Conservation (phyloP, 768 basidiomycete species). For the Vishniacozyma victoriae region DNA sequence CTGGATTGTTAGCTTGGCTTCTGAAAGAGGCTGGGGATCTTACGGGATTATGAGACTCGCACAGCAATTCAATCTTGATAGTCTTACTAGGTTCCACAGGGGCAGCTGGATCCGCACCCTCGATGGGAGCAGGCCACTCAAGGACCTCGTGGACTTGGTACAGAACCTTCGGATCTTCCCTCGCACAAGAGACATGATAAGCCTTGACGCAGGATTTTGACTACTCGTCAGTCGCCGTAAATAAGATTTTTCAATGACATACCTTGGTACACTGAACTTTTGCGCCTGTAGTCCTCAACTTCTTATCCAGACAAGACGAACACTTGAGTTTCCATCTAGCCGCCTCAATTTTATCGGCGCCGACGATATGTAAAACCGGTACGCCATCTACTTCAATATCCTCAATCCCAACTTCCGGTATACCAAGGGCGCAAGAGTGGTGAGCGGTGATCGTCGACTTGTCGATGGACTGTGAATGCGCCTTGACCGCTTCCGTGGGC, state of each 20-base stretch:
- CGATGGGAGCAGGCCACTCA: slow-evolving; percentile 7
- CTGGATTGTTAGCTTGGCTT: too few relatives aligned
- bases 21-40: too few relatives aligned
- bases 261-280: slow-evolving; percentile 76
- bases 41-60: slow-evolving; percentile 84
- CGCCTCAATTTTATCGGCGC: slow-evolving; percentile 79
- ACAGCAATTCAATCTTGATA: slow-evolving; percentile 63
- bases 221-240: too few relatives aligned
- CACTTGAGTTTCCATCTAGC: slow-evolving; percentile 98
- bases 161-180: slow-evolving; percentile 49
- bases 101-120: slow-evolving; percentile 12
- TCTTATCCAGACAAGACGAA: slow-evolving; percentile 67
- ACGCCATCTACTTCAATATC: slow-evolving; percentile 48
- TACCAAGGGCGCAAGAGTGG: slow-evolving; percentile 66
- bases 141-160: slow-evolving; percentile 37
- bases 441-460: slow-evolving; percentile 63
- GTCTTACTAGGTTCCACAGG: slow-evolving; percentile 5
- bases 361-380: slow-evolving; percentile 56
- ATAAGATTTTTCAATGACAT: too few relatives aligned
- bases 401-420: slow-evolving; percentile 87
- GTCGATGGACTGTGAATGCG: slow-evolving; percentile 55
- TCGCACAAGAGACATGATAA: slow-evolving; percentile 88
- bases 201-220: slow-evolving; percentile 91
- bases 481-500: slow-evolving; percentile 50
- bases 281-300: slow-evolving; percentile 35